Percentiles rank a stretch among this genome's conserved stretches.
Evolutionary conservation across 2,329 filamentous ascomycete genomes (phyloP).

Genomic region (Ceratocystis cubensis): DNA sequence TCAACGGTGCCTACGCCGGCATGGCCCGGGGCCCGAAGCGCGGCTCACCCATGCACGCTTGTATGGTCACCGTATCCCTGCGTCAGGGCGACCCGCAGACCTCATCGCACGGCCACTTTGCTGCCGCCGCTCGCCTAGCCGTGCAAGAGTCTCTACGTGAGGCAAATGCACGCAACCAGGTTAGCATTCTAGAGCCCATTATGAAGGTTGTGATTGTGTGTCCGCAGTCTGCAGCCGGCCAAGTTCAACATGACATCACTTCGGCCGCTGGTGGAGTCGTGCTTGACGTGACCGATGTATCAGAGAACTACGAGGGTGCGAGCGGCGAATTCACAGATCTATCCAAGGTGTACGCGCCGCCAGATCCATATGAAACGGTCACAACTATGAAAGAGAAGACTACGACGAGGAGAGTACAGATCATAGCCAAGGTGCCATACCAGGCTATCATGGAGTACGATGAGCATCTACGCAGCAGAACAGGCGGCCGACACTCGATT

Average conservation of each 20-base stretch:
- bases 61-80: slow-evolving; percentile 56
- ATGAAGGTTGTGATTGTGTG: slow-evolving; percentile 83
- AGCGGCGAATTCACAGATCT: slow-evolving; percentile 47
- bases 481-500: slow-evolving; percentile 59
- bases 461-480: slow-evolving; percentile 76
- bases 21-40: slow-evolving; percentile 74
- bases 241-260: slow-evolving; percentile 70
- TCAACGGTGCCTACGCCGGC: slow-evolving; percentile 71
- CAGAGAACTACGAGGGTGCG: slow-evolving; percentile 23
- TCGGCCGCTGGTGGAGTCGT: slow-evolving; percentile 60
- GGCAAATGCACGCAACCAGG: slow-evolving; percentile 38
- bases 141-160: slow-evolving; percentile 57
- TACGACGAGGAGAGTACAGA: slow-evolving; percentile 43
- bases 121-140: slow-evolving; percentile 48
- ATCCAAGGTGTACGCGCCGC: slow-evolving; percentile 69
- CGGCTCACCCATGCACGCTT: slow-evolving; percentile 66
- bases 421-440: slow-evolving; percentile 77
- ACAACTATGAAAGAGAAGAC: slow-evolving; percentile 44
- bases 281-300: slow-evolving; percentile 52
- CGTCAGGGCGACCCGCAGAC: slow-evolving; percentile 42
- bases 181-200: slow-evolving; percentile 77
- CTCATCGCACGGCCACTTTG: slow-evolving; percentile 54
- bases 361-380: slow-evolving; percentile 61
- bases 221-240: slow-evolving; percentile 67
- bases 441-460: slow-evolving; percentile 97